Evolutionary conservation across 495 filamentous ascomycete species (phyloP).

Genomic region (Penicillium alfredii): DNA sequence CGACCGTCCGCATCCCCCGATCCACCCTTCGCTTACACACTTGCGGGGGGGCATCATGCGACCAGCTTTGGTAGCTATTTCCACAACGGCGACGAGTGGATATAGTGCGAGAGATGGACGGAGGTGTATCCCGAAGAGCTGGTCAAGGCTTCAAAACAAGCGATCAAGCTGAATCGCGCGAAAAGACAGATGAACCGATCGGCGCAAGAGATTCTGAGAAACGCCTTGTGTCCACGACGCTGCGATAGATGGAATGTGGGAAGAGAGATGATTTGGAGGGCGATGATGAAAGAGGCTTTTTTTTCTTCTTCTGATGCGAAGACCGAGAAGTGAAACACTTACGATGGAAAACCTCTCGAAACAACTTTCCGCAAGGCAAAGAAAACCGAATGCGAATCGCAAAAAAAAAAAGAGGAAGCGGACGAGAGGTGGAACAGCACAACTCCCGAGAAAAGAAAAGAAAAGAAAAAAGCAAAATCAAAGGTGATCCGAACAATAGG

Average conservation of each 20-base stretch:
- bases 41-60: constrained; percentile 2
- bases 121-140: constrained; percentile 9
- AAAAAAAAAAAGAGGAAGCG: constrained; percentile 24
- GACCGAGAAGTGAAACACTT: constrained; percentile 11
- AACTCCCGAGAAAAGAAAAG: constrained; percentile 27
- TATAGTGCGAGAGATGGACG: constrained; percentile 5
- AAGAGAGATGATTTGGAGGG: not conserved
- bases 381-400: constrained; percentile 21
- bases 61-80: not conserved
- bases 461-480: constrained; percentile 28
- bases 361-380: constrained; percentile 4
- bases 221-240: too few species aligned
- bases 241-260: too few species aligned
- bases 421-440: constrained; percentile 22
- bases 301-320: not conserved
- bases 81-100: constrained; percentile 1
- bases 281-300: constrained; percentile 18
- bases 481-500: constrained; percentile 26
- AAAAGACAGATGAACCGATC: too few species aligned
- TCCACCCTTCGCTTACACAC: constrained; percentile 1
- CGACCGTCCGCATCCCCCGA: constrained; percentile 16
- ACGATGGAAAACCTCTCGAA: constrained; percentile 16
- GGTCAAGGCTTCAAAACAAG: constrained; percentile 7
- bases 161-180: not conserved
- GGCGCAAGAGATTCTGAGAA: too few species aligned